A percentile compares a stretch with the other conserved stretches of the same genome.
Evolutionary conservation across 1,284 basidiomycete genomes (phyloP).

Genomic region (Neolentinus lepideus): DNA sequence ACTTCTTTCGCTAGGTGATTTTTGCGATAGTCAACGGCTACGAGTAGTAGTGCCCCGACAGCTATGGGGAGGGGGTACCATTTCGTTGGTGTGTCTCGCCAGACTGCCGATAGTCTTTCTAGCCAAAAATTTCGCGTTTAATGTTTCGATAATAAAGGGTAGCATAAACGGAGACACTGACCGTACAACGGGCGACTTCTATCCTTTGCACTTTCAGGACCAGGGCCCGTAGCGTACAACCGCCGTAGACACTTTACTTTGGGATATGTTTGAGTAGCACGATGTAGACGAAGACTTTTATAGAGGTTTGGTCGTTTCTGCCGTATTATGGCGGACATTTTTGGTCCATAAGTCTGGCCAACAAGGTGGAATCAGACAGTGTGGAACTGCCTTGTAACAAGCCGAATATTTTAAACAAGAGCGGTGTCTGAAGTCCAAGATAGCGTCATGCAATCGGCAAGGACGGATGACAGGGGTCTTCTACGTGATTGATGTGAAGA

Average conservation of each 20-base stretch:
- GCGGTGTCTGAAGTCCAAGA: too few species aligned
- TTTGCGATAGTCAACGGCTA: slow-evolving; percentile 77
- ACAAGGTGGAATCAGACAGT: too few species aligned
- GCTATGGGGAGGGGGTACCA: slow-evolving; percentile 96
- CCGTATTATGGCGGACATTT: too few species aligned
- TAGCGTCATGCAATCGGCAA: too few species aligned
- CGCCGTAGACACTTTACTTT: neutral
- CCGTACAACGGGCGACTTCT: neutral
- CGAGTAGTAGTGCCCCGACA: slow-evolving; percentile 82
- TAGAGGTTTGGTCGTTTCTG: too few species aligned
- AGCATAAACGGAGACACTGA: neutral
- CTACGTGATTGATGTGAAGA: too few species aligned
- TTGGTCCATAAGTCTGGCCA: too few species aligned
- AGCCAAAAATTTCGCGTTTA: slow-evolving; percentile 4
- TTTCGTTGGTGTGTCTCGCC: slow-evolving; percentile 84
- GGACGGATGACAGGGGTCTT: neutral
- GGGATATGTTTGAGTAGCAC: too few species aligned
- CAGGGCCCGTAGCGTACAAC: neutral
- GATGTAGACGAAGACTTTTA: too few species aligned
- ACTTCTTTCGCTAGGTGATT: slow-evolving; percentile 51
- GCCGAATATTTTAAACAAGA: too few species aligned
- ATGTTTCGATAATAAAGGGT: neutral
- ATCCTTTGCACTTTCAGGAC: neutral
- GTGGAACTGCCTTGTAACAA: too few species aligned
- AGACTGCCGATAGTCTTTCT: slow-evolving; percentile 58